Evolutionary conservation across 371 early-diverging fungal genomes (phyloP), one percentile per base, ranked within the genome.

Genomic region (Thermomucor indicae-seudaticae): DNA sequence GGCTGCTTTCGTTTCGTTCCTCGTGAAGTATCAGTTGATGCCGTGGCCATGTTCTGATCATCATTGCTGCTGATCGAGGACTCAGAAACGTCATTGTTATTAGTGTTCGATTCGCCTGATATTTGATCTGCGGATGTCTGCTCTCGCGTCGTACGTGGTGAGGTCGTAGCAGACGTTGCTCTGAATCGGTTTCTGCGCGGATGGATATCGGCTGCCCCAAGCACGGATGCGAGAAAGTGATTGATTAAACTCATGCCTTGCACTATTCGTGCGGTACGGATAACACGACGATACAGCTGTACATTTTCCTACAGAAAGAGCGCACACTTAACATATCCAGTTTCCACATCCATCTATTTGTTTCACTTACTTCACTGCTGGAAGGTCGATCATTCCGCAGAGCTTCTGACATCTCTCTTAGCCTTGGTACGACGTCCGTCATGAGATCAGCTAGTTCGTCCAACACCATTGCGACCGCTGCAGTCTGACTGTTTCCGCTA

Each of bases 221-320:
- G 53, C 10, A 75, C 69, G 0, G 75, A 70, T 3, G 71, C 75
- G 38, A 75, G 39, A 43, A 70, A 71, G 19, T 75, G 75, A 29
- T 68, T 60, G 28, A 75, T 68, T 23, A 70, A 38, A 41, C 75
- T 75, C 65, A 75, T 66, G 6, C 75, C 71, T 45, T 75, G 75
- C n/a, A 71, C 58, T 38, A 75, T 61, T 25, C 75, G 62, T 47
- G 75, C 68, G 24, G 69, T 60, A n/a, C 63, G 63, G 12, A 63
- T 37, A 4, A 57, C 58, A 6, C 63, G 54, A 32, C 55, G 55
- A 37, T 55, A 63, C 22, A 63, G 31, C 5, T 43, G 40, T 19
- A 55, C 38, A 42, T 62, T 53, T 3, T 60, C 61, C 59, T 59
- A 23, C 23, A 44, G 31, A n/a, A 22, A 0, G 30, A 17, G 30